Evolutionary conservation across 2,329 filamentous ascomycete species (phyloP), one percentile per base, ranked within the genome.

Genomic region (Taxawa tesnikishii): DNA sequence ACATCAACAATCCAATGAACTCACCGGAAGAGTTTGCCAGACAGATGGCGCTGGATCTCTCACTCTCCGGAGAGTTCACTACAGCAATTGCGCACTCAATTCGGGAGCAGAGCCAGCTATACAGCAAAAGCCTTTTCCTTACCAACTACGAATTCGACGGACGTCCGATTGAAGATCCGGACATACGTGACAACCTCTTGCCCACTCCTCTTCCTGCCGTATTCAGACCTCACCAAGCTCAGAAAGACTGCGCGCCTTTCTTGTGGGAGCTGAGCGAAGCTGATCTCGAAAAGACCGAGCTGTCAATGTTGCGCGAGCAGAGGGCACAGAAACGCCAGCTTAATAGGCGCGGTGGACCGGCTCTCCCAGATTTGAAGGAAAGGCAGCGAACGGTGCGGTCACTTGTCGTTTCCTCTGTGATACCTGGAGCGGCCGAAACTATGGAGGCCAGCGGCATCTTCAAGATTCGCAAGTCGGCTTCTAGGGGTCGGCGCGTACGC

Each of bases 81-180:
- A 98, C 90, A 0, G 88, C 90, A 6, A 96, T 98, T 53, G 90
- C 90, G 9, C 90, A 98, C 59, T 94, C 84, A 39, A 98, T 98
- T 49, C 80, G 90, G 40, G 90, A 98, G 57, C 90, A 98, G 58
- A 77, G 79, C 25, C 90, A 98, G 53, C 71, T 96, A 17, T 98
- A 94, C 55, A 92, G 85, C 5, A 81, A 84, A 53, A 92, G 85
- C 49, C 63, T 98, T 38, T 96, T 94, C 59, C 83, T 90, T 47
- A 75, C 92, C 32, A 85, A 87, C 3, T 87, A 98, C 60, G 79
- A 85, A 15, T 98, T 98, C 48, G 90, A 98, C 52, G 90, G 90
- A 30, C 74, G 90, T 21, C 85, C 85, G 3, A 71, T 96, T 14
- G 90, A 96, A 44, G 90, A 98, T 51, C 75, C 84, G 5, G 90